Conservation (phyloP, 2,329 filamentous ascomycete species). For the Diaporthe eres region DNA sequence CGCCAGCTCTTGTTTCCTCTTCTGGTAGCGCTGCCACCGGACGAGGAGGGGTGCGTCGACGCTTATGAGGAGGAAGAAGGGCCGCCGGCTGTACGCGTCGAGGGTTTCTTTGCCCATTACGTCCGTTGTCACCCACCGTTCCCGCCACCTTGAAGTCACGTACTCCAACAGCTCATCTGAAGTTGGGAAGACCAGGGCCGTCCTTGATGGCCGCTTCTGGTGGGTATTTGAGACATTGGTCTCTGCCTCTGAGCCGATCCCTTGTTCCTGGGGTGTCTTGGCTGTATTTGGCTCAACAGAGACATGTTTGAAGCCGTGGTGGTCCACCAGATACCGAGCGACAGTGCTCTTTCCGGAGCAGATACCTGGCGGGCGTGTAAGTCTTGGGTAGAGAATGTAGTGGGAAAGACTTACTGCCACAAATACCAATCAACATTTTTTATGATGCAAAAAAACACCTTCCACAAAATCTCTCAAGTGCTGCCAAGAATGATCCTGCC, state of each 20-base stretch:
- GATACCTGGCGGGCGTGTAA: slow-evolving; percentile 72
- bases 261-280: background rate
- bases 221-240: slow-evolving; percentile 24
- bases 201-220: slow-evolving; percentile 35
- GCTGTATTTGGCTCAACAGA: slow-evolving; percentile 28
- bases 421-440: slow-evolving; percentile 82
- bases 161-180: slow-evolving; percentile 82
- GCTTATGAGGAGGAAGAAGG: slow-evolving; percentile 93
- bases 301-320: slow-evolving; percentile 81
- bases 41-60: slow-evolving; percentile 90
- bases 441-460: background rate
- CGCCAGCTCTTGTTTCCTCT: slow-evolving; percentile 38
- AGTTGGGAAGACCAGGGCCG: slow-evolving; percentile 66
- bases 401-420: slow-evolving; percentile 70
- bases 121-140: slow-evolving; percentile 88
- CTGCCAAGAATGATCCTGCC: background rate
- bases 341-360: slow-evolving; percentile 94
- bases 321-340: slow-evolving; percentile 86
- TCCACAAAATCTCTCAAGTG: background rate
- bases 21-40: slow-evolving; percentile 84
- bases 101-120: slow-evolving; percentile 81
- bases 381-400: slow-evolving; percentile 24
- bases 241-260: slow-evolving; percentile 4
- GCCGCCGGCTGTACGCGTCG: slow-evolving; percentile 82
- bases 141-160: slow-evolving; percentile 87